phyloP scores from a whole-genome alignment of 305 asterid genomes.

The Plantago coronopus region DNA sequence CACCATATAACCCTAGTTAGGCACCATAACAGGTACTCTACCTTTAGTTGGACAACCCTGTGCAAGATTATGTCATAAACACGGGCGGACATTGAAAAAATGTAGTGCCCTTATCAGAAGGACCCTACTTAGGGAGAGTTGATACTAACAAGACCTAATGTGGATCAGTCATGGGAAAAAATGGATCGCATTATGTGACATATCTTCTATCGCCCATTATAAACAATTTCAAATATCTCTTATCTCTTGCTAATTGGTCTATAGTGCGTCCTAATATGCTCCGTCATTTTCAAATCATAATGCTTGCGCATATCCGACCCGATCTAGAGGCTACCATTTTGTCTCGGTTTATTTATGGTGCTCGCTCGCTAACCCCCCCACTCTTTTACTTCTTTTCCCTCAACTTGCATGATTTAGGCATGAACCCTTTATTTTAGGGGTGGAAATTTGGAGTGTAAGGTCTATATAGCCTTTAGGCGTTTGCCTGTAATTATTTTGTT shows the following conservation, averaged over 20 bases:
- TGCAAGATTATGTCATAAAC: too few species aligned
- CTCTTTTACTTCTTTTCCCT: too few species aligned
- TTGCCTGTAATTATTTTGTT: too few species aligned
- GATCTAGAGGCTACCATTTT: not conserved
- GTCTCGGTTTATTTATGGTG: not conserved
- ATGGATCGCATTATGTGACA: slow-evolving; percentile 15
- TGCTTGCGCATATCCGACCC: slow-evolving; percentile 3
- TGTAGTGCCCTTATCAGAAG: not conserved
- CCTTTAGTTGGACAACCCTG: too few species aligned
- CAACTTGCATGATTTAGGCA: too few species aligned
- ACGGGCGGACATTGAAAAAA: not conserved
- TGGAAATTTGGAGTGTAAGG: too few species aligned
- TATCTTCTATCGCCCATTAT: not conserved
- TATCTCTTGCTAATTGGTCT: slow-evolving; percentile 6
- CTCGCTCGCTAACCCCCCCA: not conserved
- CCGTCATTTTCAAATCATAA: slow-evolving; percentile 6
- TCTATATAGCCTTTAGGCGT: too few species aligned
- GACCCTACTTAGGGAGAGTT: not conserved
- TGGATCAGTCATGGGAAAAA: slow-evolving; percentile 1
- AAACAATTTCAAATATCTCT: slow-evolving; percentile 10
- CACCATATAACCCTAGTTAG: too few species aligned
- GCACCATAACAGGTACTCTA: too few species aligned
- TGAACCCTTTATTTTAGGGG: too few species aligned
- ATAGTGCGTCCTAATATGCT: not conserved
- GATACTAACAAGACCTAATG: slow-evolving; percentile 11